A percentile compares a stretch with the other conserved stretches of the same genome.
phyloP scores from a whole-genome alignment of 2,329 filamentous ascomycete genomes.

The Xylariomycetidae sp. region DNA sequence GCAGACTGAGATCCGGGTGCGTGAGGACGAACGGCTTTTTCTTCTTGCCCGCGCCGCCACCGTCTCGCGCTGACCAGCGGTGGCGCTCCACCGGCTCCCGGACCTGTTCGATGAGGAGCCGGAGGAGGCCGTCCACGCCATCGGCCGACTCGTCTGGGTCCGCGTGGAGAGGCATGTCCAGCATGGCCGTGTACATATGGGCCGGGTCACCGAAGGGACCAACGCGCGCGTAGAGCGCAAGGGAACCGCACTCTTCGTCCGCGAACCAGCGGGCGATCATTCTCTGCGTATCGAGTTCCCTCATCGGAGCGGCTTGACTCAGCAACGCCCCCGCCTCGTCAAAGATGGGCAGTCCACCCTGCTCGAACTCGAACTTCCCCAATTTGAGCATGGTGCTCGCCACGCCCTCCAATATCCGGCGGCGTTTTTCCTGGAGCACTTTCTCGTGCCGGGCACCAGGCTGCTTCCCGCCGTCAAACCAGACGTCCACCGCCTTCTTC shows the following conservation, averaged over 20 bases:
- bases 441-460: too few species aligned
- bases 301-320: constrained; percentile 8
- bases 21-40: constrained; percentile 17
- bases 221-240: constrained; percentile 10
- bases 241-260: constrained; percentile 10
- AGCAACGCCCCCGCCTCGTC: constrained; percentile 8
- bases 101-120: constrained; percentile 13
- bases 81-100: constrained; percentile 10
- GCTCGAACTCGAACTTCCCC: constrained; percentile 13
- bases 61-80: neutral
- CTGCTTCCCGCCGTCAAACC: too few species aligned
- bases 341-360: constrained; percentile 16
- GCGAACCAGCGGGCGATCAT: constrained; percentile 19
- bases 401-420: too few species aligned
- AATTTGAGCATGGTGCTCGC: constrained; percentile 18
- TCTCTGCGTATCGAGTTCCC: constrained; percentile 14
- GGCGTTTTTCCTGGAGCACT: too few species aligned
- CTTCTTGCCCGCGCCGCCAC: neutral
- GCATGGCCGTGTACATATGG: constrained; percentile 13
- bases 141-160: constrained; percentile 4
- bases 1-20: constrained; percentile 19
- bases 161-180: constrained; percentile 6
- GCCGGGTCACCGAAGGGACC: constrained; percentile 10
- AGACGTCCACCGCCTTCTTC: too few species aligned
- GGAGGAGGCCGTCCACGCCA: constrained; percentile 16